A percentile compares a stretch with the other conserved stretches of the same genome.
Evolutionary conservation across 2,329 filamentous ascomycete genomes (phyloP).

Genomic region (Monosporascus ibericus): DNA sequence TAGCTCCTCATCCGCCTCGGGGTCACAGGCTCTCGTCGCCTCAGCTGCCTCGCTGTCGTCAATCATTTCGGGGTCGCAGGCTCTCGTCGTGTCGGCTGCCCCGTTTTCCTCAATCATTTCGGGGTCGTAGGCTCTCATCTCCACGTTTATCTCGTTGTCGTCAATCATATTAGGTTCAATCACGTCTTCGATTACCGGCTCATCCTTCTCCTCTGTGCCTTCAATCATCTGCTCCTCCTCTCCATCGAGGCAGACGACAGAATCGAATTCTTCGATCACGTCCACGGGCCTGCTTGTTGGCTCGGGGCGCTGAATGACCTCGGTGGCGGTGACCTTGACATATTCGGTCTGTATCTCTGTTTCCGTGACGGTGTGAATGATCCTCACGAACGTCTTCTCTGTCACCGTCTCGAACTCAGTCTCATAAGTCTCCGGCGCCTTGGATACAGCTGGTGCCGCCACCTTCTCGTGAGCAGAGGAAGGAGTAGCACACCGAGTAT

Average conservation of each 20-base stretch:
- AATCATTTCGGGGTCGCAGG: no score
- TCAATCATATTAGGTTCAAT: not conserved
- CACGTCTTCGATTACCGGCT: not conserved
- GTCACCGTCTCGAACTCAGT: slow-evolving; percentile 20
- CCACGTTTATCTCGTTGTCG: no score
- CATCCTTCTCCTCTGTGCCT: not conserved
- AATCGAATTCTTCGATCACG: not conserved
- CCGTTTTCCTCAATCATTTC: no score
- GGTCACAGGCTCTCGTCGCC: no score
- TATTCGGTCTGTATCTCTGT: slow-evolving; percentile 26
- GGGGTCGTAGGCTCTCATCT: no score
- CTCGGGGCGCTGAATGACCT: not conserved
- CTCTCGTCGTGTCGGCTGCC: no score
- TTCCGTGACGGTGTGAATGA: slow-evolving; percentile 30
- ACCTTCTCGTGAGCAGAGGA: not conserved
- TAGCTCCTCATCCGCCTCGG: not conserved
- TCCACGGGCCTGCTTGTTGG: not conserved
- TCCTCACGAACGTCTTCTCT: slow-evolving; percentile 23
- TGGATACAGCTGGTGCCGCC: not conserved
- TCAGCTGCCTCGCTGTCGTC: no score
- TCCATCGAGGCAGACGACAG: not conserved
- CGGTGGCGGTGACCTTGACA: slow-evolving; percentile 10
- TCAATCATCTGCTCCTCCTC: not conserved
- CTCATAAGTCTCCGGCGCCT: slow-evolving; percentile 14
- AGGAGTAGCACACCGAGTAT: not conserved